phyloP scores from a whole-genome alignment of 2,329 filamentous ascomycete species.

The Colletotrichum caudatum region DNA sequence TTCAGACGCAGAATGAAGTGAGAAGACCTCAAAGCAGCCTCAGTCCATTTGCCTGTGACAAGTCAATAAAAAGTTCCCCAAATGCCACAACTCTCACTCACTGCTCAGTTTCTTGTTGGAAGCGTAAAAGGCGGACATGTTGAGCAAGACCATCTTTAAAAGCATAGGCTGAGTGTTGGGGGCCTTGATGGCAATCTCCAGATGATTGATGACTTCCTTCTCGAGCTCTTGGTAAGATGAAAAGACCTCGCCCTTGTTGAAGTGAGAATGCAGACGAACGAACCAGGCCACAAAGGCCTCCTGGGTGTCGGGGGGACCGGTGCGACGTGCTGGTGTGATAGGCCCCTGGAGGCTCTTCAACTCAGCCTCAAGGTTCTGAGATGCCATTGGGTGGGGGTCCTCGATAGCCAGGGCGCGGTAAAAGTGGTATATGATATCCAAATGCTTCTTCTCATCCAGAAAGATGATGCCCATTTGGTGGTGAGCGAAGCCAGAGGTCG shows the following conservation, averaged over 20 bases:
- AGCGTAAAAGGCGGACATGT: constrained; percentile 85
- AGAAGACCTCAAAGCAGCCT: constrained; percentile 60
- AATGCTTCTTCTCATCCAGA: constrained; percentile 80
- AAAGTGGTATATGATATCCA: constrained; percentile 89
- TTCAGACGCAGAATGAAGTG: constrained; percentile 82
- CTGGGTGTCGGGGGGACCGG: constrained; percentile 63
- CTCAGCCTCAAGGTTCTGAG: constrained; percentile 81
- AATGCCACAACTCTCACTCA: constrained; percentile 45
- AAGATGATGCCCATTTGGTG: constrained; percentile 93
- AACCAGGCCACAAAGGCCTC: constrained; percentile 84
- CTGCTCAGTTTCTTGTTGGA: constrained; percentile 70
- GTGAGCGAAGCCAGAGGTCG: constrained; percentile 83
- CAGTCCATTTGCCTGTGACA: constrained; percentile 59
- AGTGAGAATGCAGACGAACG: constrained; percentile 85
- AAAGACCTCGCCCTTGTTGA: constrained; percentile 82
- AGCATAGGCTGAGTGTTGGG: constrained; percentile 73
- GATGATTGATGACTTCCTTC: constrained; percentile 83
- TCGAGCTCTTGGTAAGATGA: constrained; percentile 84
- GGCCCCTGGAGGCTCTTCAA: constrained; percentile 69
- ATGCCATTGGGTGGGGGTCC: constrained; percentile 79
- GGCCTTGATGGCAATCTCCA: constrained; percentile 79
- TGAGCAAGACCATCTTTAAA: constrained; percentile 85
- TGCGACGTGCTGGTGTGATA: constrained; percentile 48
- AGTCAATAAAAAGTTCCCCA: constrained; percentile 1
- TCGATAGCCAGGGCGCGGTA: constrained; percentile 84